Conservation (phyloP, 495 filamentous ascomycete species). For the Evernia prunastri region DNA sequence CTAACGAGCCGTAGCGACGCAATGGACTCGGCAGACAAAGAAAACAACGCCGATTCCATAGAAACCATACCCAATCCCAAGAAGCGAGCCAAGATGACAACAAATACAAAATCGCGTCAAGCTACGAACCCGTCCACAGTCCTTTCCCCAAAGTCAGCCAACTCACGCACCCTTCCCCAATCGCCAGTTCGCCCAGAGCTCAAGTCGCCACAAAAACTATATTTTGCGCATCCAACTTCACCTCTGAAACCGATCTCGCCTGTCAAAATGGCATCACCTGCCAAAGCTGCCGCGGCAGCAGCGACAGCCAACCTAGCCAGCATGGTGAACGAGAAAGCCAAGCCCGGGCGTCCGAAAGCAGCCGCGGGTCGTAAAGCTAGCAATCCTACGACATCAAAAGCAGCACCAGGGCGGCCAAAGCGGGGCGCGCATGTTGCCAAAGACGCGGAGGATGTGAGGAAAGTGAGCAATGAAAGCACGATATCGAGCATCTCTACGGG, state of each 20-base stretch:
- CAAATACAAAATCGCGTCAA: conserved; percentile 28
- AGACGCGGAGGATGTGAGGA: conserved; percentile 25
- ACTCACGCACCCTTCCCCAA: conserved; percentile 61
- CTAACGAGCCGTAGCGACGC: conserved; percentile 47
- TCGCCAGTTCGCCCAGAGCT: conserved; percentile 47
- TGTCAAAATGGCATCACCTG: conserved; percentile 40
- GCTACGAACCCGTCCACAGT: conserved; percentile 46
- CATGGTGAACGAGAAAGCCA: conserved; percentile 25
- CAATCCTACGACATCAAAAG: conserved; percentile 23
- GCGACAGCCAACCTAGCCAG: conserved; percentile 26
- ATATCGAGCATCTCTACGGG: conserved; percentile 43
- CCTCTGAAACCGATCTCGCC: conserved; percentile 48
- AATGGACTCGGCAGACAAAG: conserved; percentile 64
- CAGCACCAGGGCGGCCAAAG: conserved; percentile 32
- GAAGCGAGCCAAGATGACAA: conserved; percentile 43
- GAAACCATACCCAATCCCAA: conserved; percentile 52
- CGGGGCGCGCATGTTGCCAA: conserved; percentile 34
- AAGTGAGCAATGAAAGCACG: conserved; percentile 40
- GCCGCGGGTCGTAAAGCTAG: conserved; percentile 32
- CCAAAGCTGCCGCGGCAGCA: conserved; percentile 34
- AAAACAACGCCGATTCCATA: conserved; percentile 54
- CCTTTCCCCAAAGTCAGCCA: conserved; percentile 74
- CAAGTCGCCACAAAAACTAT: conserved; percentile 42
- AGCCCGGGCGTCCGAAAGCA: conserved; percentile 25
- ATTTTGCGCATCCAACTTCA: conserved; percentile 47